Percentiles rank a stretch among this genome's conserved stretches.
Conservation (phyloP, 352 stramenopile species). For the Phytophthora melonis region DNA sequence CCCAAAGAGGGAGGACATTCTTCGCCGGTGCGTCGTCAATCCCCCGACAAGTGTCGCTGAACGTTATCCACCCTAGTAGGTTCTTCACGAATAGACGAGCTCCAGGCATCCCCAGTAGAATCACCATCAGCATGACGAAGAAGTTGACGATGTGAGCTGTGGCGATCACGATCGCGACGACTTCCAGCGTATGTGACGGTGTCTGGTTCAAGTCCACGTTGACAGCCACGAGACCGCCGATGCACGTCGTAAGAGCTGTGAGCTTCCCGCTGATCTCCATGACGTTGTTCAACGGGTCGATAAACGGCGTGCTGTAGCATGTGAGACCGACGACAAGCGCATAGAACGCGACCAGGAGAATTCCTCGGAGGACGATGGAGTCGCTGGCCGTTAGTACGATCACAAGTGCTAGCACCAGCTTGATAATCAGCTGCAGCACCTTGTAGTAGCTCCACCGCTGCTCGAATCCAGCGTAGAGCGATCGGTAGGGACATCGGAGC, state of each 20-base stretch:
- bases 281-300: slow-evolving; percentile 50
- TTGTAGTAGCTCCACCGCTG: slow-evolving; percentile 56
- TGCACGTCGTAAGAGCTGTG: slow-evolving; percentile 37
- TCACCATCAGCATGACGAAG: slow-evolving; percentile 24
- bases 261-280: slow-evolving; percentile 55
- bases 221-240: slow-evolving; percentile 40
- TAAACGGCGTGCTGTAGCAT: slow-evolving; percentile 50
- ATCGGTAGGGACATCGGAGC: slow-evolving; percentile 48
- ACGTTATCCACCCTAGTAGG: slow-evolving; percentile 43
- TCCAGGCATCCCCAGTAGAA: slow-evolving; percentile 44
- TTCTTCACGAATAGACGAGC: slow-evolving; percentile 34
- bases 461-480: slow-evolving; percentile 58
- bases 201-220: slow-evolving; percentile 8
- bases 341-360: slow-evolving; percentile 36
- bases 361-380: slow-evolving; percentile 19
- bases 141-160: slow-evolving; percentile 49
- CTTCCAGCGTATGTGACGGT: slow-evolving; percentile 9
- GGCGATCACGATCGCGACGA: slow-evolving; percentile 40
- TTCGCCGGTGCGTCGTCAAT: slow-evolving; percentile 33
- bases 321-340: slow-evolving; percentile 36
- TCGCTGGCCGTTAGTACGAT: slow-evolving; percentile 29
- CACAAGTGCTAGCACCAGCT: slow-evolving; percentile 44
- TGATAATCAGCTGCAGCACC: slow-evolving; percentile 49
- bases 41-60: slow-evolving; percentile 48
- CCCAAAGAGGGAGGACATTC: slow-evolving; percentile 40